These are phyloP conservation scores for Triangularia verruculosa DNA, from an alignment of 2,329 filamentous ascomycete species.

Conservation along the genomic window DNA sequence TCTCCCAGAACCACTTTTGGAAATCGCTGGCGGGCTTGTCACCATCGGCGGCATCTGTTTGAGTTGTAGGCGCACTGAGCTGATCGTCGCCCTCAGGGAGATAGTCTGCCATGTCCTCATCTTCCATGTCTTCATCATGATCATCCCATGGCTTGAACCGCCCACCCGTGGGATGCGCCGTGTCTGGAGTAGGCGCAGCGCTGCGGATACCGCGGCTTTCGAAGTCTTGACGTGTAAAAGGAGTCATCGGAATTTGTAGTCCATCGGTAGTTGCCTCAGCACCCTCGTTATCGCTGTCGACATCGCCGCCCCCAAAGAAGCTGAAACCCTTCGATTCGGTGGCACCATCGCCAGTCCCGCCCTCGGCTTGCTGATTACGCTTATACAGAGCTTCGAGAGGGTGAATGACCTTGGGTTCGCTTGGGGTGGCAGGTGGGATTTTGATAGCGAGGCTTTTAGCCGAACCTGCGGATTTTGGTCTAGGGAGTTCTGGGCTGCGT, in stretches of 20 bases:
- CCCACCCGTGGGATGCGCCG: constrained; percentile 65
- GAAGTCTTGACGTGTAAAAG: constrained; percentile 76
- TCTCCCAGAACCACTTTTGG: constrained; percentile 66
- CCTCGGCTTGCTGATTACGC: constrained; percentile 49
- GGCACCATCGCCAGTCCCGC: constrained; percentile 37
- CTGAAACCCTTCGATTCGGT: constrained; percentile 61
- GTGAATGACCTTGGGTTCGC: constrained; percentile 63
- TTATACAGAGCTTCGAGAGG: constrained; percentile 94
- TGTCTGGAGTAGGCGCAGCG: constrained; percentile 92
- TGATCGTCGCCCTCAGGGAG: constrained; percentile 31
- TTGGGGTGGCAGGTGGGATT: constrained; percentile 48
- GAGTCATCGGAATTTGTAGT: constrained; percentile 66
- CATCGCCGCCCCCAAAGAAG: constrained; percentile 66
- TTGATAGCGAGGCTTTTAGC: constrained; percentile 52
- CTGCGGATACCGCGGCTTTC: constrained; percentile 74
- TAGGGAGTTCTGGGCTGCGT: constrained; percentile 33
- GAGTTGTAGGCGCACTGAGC: constrained; percentile 21
- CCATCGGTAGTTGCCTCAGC: constrained; percentile 37
- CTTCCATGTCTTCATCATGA: constrained; percentile 32
- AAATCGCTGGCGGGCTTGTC: constrained; percentile 49
- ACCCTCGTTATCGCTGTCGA: constrained; percentile 35
- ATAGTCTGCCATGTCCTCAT: constrained; percentile 34
- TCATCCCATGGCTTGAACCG: constrained; percentile 58
- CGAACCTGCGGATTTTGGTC: constrained; percentile 51
- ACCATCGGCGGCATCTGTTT: constrained; percentile 21